Base-by-base conservation (phyloP, 148 eudicot genomes). In the Dysphania ambrosioides region DNA sequence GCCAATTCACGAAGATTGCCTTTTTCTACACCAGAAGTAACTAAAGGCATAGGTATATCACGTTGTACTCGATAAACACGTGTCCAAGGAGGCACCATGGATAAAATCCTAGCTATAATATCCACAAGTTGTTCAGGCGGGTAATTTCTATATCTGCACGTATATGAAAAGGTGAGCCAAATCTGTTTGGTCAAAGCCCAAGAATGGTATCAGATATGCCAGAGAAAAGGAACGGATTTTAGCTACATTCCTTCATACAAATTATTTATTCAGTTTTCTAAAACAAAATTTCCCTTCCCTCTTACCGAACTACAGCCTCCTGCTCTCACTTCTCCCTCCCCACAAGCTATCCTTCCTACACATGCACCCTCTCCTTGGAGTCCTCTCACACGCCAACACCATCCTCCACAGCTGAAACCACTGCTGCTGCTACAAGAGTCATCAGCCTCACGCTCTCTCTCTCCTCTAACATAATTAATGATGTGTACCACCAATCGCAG, bases 111-210 rank as follows among this genome's bases (percentile, higher is more conserved):
- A 62, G 99, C 99, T 67, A 95, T 87, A 30, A 95, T 90, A 83
- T 95, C 99, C 72, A 95, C 99, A 78, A 95, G 97, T 84, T 92
- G 99, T 87, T 95, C 99, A 59, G 99, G 97, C 57, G 97, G 99
- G 79, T 95, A 95, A 83, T 95, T 95, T 85, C 97, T 90, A 82
- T 92, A 95, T 86, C 99, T 95, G 92, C 32, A 80, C 53, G 2
- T 3, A 63, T 24, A 62, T n/a, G 21, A 21, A 34, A 12, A 77
- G 36, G 35, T 69, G 68, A 79, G 5, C n/a, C n/a, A n/a, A 31
- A 9, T 24, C 58, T 21, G 60, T 71, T 53, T 78, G 55, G 13
- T 61, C 36, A 40, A 19, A 16, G 13, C 34, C 10, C 31, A 9
- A 64, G 35, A 64, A 6, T 6, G 8, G 10, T 53, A 53, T 53